Evolutionary conservation across 768 basidiomycete genomes (phyloP), one percentile per base, ranked within the genome.

Genomic region (Cyathus striatus): DNA sequence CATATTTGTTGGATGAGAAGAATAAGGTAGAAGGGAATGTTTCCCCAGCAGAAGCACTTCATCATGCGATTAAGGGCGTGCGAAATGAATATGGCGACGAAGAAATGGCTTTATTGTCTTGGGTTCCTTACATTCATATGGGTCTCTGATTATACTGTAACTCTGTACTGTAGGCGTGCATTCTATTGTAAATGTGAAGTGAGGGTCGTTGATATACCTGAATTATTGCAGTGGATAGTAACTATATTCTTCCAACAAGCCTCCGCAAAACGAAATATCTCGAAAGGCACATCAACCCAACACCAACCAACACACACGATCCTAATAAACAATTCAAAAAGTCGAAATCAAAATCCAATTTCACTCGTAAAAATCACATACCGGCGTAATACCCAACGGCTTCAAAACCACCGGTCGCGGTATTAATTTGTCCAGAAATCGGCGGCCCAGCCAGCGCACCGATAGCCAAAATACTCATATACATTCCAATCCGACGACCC

Each of bases 381-480:
- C 77, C 78, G 30, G 79, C 81, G 50, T 73, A 84, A 40, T 64
- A 65, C 1, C 81, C 81, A 6, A 80, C 78, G 2, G 53, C 65
- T 30, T 68, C 62, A 51, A 76, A 90, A 0, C 70, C 69, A 2
- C 71, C 73, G 1, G 79, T 75, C 0, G 71, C 65, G 0, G 55
- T 56, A 41, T 73, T 70, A 49, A 89, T 84, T 0, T 80, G 80
- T 1, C 86, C 86, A 6, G 83, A 83, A 46, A 87, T 82, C 1
- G 86, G 86, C 2, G 84, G 83, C 0, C 86, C 86, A 0, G 69
- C 71, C 3, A 88, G 64, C 0, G 81, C 81, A 6, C 83, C 83
- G 14, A 86, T 27, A 0, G 85, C 71, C 18, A 78, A 44, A 39
- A 83, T 68, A 23, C 73, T 81, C 58, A 82, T 65, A 46, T 75